Base-by-base conservation (phyloP, 176 grass and related monocot genomes). In the Guadua angustifolia region DNA sequence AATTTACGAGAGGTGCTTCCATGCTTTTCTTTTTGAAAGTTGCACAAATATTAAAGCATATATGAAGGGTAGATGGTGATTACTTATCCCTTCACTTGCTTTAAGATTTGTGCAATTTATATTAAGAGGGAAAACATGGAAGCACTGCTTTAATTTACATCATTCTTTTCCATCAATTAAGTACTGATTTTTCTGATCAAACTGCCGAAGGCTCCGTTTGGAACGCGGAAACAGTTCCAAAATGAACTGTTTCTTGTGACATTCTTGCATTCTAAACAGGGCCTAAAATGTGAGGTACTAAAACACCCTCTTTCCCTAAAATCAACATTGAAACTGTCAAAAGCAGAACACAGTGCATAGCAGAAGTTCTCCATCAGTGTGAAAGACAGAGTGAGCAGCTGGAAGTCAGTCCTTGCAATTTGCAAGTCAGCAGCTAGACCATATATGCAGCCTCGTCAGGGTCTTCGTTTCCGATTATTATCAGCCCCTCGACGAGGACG, bases 401-500 rank as follows among this genome's bases (percentile, higher is more conserved):
- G 47, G 24, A 33, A 42, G 68, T 36, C 10, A 21, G 67, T 19
- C 58, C 8, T 36, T 10, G 68, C 39, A 57, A 38, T 51, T 50
- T 50, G 32, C 45, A 45, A 56, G 58, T 57, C 21, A 70, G 39
- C 36, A 45, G 46, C 71, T 74, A 95, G 60, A 94, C 96, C 7
- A 94, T 81, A 85, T 92, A 94, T 9, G 94, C 82, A 32, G 32
- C 51, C 32, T 98, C 91, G 9, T 94, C 88, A 6, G 73, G 81
- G 46, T 84, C 83, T 39, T 89, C 78, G 40, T 88, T 81, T 60
- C 89, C 93, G 26, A 94, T 86, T 50, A 99, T 76, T 67, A 99
- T 82, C 13, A 99, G 74, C 46, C 96, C 96, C 73, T 95, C 91
- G 4, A 95, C 59, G 13, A 90, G 73, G 68, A 99, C 69, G 5